Conservation (phyloP, 2,329 filamentous ascomycete species). For the Alternaria sp. region DNA sequence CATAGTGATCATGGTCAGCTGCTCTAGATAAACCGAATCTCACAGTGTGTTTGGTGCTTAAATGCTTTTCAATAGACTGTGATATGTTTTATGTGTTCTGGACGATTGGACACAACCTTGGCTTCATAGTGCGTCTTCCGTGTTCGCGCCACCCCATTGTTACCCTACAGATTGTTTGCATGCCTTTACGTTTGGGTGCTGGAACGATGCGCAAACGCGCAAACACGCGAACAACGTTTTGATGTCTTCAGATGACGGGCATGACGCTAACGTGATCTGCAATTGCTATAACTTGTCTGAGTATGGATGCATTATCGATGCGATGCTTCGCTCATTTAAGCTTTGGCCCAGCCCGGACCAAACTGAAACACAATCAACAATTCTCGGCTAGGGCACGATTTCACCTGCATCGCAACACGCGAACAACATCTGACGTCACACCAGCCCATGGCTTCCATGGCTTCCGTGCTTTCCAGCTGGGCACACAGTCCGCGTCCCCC, state of each 20-base stretch:
- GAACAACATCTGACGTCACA: slow-evolving; percentile 18
- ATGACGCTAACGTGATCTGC: not conserved
- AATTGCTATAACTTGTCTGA: not conserved
- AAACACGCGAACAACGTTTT: not conserved
- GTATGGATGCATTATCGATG: not conserved
- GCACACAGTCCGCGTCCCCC: slow-evolving; percentile 12
- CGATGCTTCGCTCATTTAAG: slow-evolving; percentile 14
- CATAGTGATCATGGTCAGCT: slow-evolving; percentile 16
- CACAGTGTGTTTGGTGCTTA: not conserved
- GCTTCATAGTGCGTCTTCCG: not conserved
- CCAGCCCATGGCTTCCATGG: slow-evolving; percentile 10
- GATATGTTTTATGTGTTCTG: not conserved
- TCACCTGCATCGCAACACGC: not conserved
- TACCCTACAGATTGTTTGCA: not conserved
- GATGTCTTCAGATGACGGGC: not conserved
- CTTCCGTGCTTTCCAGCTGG: slow-evolving; percentile 16
- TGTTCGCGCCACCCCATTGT: not conserved
- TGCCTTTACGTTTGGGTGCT: not conserved
- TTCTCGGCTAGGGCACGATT: not conserved
- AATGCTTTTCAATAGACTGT: not conserved
- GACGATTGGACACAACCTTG: not conserved
- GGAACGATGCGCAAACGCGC: not conserved
- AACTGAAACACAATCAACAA: slow-evolving; percentile 4
- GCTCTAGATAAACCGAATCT: slow-evolving; percentile 12
- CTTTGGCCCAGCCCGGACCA: slow-evolving; percentile 7